Base-by-base conservation (phyloP, 768 basidiomycete genomes). In the Russula dissimulans region DNA sequence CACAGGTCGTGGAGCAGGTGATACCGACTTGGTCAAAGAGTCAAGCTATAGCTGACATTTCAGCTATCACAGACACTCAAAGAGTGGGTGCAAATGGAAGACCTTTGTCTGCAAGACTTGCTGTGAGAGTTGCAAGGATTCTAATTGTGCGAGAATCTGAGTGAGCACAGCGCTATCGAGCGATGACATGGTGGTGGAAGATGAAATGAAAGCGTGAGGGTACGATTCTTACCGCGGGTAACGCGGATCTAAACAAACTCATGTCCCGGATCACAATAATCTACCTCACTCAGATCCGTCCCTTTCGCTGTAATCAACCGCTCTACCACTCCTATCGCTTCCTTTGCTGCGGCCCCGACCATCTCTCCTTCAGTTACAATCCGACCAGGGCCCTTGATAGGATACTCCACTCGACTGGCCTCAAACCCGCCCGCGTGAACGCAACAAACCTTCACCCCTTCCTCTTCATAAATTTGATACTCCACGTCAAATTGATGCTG, bases 61-160 rank as follows among this genome's bases (percentile, higher is more conserved):
- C 36, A 49, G 58, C 17, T 26, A 26, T 26, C 17, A 26, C 38
- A 47, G 1, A 47, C 47, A 18, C 17, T n/a, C 48, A 45, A 26
- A 26, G 22, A 26, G n/a, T 31, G 50, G 9, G 43, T 56, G 8
- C 29, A n/a, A 68, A 26, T 36, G 34, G 10, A 54, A 44, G 65
- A 91, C 89, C 79, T 93, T 89, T 26, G 87, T 84, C 65, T 90
- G 86, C 67, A 92, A 76, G 0, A 82, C 78, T 71, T 90, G 87
- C 69, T 92, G 89, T 51, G 82, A 82, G 50, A 85, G 72, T 70
- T 89, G 86, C 67, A 93, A 76, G 4, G 81, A 76, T 65, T 86
- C 78, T 55, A 93, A 80, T 72, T 86, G 85, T 6, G 76, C 73
- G 9, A 91, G 77, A 57, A 93, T 91, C 71, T 91, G 86, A 0